Percentiles rank a stretch among this genome's conserved stretches.
These are phyloP conservation scores for Salix koriyanagi DNA, from an alignment of 345 rosid species.

Conservation along the genomic window DNA sequence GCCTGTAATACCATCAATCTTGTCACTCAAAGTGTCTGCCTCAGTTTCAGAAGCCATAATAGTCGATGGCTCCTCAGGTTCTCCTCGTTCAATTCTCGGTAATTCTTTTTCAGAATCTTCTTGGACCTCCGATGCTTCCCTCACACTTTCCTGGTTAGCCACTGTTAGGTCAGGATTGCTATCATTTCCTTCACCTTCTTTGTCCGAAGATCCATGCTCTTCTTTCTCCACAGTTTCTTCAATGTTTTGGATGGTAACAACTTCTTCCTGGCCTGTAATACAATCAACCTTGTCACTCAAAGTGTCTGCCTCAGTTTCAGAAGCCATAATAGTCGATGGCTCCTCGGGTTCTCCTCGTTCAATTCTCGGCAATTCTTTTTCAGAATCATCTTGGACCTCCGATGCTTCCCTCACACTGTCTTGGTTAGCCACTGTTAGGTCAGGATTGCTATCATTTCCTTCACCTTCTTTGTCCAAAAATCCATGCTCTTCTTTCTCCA, in stretches of 20 bases:
- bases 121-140: not conserved
- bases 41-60: not conserved
- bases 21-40: not conserved
- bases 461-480: not conserved
- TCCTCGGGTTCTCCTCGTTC: slow-evolving; percentile 6
- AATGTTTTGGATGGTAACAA: slow-evolving; percentile 3
- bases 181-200: not conserved
- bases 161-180: not conserved
- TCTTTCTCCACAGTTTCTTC: not conserved
- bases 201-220: not conserved
- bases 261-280: not conserved
- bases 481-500: not conserved
- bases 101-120: too few species aligned
- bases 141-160: not conserved
- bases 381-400: too few species aligned
- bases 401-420: not conserved
- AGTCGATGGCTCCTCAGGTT: not conserved
- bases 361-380: not conserved
- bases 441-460: not conserved
- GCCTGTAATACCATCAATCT: not conserved
- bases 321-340: not conserved
- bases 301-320: not conserved
- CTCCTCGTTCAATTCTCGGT: not conserved
- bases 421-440: not conserved
- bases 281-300: not conserved